Percentiles rank a stretch among this genome's conserved stretches.
Conservation (phyloP, 2,329 filamentous ascomycete genomes). For the Teratosphaeria viscida region DNA sequence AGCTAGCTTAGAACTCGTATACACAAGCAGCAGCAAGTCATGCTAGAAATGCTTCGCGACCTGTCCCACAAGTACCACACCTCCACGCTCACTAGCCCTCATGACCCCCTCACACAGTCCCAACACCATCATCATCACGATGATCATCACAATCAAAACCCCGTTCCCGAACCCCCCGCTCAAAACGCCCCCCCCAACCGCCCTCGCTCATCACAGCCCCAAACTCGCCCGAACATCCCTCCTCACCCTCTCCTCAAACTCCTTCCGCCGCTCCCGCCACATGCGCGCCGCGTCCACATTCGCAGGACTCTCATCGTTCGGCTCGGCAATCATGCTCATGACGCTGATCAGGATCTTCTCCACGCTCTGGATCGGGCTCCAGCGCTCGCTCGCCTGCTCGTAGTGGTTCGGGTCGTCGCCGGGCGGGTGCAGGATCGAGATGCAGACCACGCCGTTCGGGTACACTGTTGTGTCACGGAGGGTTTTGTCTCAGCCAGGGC, state of each 20-base stretch:
- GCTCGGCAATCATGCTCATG: constrained; percentile 96
- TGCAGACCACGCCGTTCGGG: constrained; percentile 83
- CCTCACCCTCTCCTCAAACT: constrained; percentile 80
- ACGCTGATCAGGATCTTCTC: constrained; percentile 96
- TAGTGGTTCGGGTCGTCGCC: constrained; percentile 98
- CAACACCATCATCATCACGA: not conserved
- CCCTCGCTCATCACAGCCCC: constrained; percentile 46
- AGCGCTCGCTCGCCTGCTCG: constrained; percentile 88
- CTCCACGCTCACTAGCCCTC: too few relatives aligned
- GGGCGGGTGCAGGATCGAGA: constrained; percentile 93
- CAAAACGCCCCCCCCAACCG: too few relatives aligned
- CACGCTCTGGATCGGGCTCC: constrained; percentile 93
- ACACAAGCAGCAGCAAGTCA: too few relatives aligned
- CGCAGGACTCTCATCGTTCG: constrained; percentile 91
- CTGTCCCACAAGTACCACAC: too few relatives aligned
- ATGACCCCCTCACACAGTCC: too few relatives aligned
- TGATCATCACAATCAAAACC: not conserved
- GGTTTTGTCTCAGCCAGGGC: not conserved
- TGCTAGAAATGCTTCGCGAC: too few relatives aligned
- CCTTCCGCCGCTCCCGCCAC: constrained; percentile 74
- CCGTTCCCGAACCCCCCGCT: not conserved
- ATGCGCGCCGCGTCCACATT: constrained; percentile 95
- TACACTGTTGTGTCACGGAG: constrained; percentile 53
- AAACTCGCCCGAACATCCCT: constrained; percentile 70
- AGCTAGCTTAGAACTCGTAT: too few relatives aligned